phyloP scores from a whole-genome alignment of 768 basidiomycete genomes.

The Russula dissimulans region DNA sequence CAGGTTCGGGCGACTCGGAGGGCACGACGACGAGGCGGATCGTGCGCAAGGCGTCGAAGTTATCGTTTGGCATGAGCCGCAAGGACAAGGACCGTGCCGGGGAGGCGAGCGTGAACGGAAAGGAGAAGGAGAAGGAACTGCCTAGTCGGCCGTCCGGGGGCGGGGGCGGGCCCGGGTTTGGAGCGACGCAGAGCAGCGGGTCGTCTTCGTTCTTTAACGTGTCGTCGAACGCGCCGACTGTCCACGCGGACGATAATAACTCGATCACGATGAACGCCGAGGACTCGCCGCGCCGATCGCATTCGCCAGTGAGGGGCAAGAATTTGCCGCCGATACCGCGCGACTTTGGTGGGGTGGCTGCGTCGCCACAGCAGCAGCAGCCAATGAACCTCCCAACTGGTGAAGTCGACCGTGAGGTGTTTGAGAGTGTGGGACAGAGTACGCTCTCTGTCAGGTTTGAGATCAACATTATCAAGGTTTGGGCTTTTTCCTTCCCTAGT shows the following conservation, averaged over 20 bases:
- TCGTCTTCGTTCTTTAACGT: conserved; percentile 86
- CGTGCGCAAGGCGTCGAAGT: conserved; percentile 66
- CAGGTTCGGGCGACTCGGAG: conserved; percentile 44
- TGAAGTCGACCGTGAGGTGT: conserved; percentile 58
- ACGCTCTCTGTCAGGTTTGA: conserved; percentile 90
- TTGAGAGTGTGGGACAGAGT: conserved; percentile 67
- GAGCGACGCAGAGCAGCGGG: conserved; percentile 61
- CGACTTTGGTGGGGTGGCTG: conserved; percentile 38
- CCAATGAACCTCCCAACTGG: conserved; percentile 41
- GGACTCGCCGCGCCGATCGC: conserved; percentile 28
- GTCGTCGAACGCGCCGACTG: conserved; percentile 42
- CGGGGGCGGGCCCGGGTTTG: conserved; percentile 33
- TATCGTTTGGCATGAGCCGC: conserved; percentile 66
- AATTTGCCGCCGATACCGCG: conserved; percentile 74
- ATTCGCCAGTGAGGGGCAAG: conserved; percentile 51
- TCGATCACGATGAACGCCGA: conserved; percentile 23
- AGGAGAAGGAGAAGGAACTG: conserved; percentile 36
- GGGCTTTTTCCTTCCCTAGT: not conserved
- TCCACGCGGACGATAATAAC: conserved; percentile 27
- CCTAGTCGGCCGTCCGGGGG: conserved; percentile 35
- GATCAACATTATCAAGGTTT: conserved; percentile 92
- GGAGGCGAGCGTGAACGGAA: conserved; percentile 19
- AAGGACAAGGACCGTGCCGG: conserved; percentile 32
- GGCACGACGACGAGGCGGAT: conserved; percentile 44
- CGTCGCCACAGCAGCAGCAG: conserved; percentile 19